Evolutionary conservation across 306 rosid genomes (phyloP), one percentile per base, ranked within the genome.

Genomic region (Prunus davidiana): DNA sequence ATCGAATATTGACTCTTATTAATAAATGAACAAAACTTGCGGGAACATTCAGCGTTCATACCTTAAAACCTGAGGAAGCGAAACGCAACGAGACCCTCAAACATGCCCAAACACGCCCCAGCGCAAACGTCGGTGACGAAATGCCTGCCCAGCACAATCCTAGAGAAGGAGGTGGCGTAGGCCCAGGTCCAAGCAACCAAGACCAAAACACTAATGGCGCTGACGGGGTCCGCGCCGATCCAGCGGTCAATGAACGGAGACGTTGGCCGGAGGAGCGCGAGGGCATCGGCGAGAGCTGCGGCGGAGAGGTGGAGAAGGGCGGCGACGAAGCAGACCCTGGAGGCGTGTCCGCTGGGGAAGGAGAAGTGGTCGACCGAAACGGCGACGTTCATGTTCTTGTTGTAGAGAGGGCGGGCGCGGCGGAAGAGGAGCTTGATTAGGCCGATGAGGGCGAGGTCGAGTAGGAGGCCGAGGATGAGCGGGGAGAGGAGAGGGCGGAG

Each of bases 341-440:
- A 89, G 56, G 93, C 82, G 80, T 90, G 96, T 12, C 93, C 98
- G 55, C 90, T 87, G 16, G 90, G 98, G 73, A 93, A 87, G 61
- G 98, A 86, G 83, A 86, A 93, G 41, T 85, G 86, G 58, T 93
- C 98, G 46, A 80, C 87, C 2, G 89, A 61, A 30, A 90, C 88
- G 67, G 87, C 90, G 67, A 87, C 87, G 76, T 50, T 82, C 87
- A 89, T 90, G 80, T 80, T 74, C 38, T 69, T 58, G 80, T 87
- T 79, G 85, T 93, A 88, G 69, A 82, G 51, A 20, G 94, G 95
- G 50, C 98, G 94, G 64, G 93, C 66, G 67, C 93, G 84, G 69
- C 90, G 90, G 64, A 88, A 75, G 64, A 81, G 71, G 73, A 83
- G 58, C 61, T 93, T 93, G 79, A 91, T 5, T 62, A 89, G 77